phyloP scores from a whole-genome alignment of 2,329 filamentous ascomycete species.

The Diaporthe helianthi region DNA sequence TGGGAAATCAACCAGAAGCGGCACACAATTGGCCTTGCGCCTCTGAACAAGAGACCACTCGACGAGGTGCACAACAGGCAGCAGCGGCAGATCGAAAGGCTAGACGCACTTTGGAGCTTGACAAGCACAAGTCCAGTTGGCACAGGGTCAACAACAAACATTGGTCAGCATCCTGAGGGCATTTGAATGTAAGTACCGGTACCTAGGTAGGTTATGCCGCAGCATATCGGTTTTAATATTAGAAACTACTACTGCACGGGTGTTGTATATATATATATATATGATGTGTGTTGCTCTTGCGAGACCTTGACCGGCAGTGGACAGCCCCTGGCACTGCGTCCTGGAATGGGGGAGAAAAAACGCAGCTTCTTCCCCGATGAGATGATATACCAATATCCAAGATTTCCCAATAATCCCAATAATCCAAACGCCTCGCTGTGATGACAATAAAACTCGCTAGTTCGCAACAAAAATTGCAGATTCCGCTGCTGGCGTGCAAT shows the following conservation, averaged over 20 bases:
- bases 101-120: not conserved
- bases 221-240: slow-evolving; percentile 15
- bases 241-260: slow-evolving; percentile 17
- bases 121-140: not conserved
- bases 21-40: not conserved
- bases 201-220: not conserved
- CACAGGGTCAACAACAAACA: not conserved
- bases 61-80: slow-evolving; percentile 4
- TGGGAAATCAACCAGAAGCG: slow-evolving; percentile 7
- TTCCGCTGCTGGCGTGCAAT: not conserved
- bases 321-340: not conserved
- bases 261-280: too few relatives aligned
- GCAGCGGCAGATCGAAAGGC: not conserved
- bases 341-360: not conserved
- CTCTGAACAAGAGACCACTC: not conserved
- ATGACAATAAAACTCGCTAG: slow-evolving; percentile 27
- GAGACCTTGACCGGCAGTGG: not conserved
- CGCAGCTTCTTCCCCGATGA: not conserved
- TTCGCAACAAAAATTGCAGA: slow-evolving; percentile 18
- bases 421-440: slow-evolving; percentile 35
- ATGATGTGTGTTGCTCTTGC: slow-evolving; percentile 2
- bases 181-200: too few relatives aligned
- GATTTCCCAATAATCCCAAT: slow-evolving; percentile 19
- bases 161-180: too few relatives aligned
- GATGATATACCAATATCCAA: not conserved